These are phyloP conservation scores for Psilocybe cyanescens DNA, from an alignment of 768 basidiomycete species.

Conservation along the genomic window DNA sequence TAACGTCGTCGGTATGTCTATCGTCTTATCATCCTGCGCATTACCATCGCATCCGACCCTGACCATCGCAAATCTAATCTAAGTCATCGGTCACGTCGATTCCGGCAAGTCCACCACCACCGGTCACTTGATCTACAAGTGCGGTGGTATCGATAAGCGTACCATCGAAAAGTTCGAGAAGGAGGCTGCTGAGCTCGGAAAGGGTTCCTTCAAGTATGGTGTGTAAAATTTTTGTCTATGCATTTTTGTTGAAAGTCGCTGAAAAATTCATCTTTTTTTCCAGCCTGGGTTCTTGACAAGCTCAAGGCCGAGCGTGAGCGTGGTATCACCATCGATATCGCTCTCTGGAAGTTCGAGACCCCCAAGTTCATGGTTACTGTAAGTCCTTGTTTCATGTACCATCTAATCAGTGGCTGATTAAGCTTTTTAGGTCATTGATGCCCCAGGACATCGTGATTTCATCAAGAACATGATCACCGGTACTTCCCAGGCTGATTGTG, in stretches of 20 bases:
- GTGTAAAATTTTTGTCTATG: slow-evolving; percentile 30
- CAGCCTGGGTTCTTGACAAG: slow-evolving; percentile 99
- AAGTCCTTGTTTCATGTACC: slow-evolving; percentile 34
- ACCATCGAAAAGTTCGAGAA: slow-evolving; percentile 99
- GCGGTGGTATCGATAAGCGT: slow-evolving; percentile 99
- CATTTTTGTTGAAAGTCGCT: slow-evolving; percentile 18
- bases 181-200: slow-evolving; percentile 99
- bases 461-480: slow-evolving; percentile 99
- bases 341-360: slow-evolving; percentile 99
- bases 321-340: slow-evolving; percentile 99
- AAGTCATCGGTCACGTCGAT: slow-evolving; percentile 99
- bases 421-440: slow-evolving; percentile 86
- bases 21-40: slow-evolving; percentile 30
- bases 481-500: slow-evolving; percentile 99
- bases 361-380: slow-evolving; percentile 95
- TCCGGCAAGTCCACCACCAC: slow-evolving; percentile 99
- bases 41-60: slow-evolving; percentile 18
- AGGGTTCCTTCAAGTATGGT: slow-evolving; percentile 99
- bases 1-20: slow-evolving; percentile 88
- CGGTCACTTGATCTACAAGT: slow-evolving; percentile 99
- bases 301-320: slow-evolving; percentile 99
- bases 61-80: slow-evolving; percentile 31
- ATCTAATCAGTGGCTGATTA: slow-evolving; percentile 23
- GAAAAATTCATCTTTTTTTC: slow-evolving; percentile 29
- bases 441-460: slow-evolving; percentile 99